These are phyloP conservation scores for Anthracocystis panici-leucophaei DNA, from an alignment of 1,284 basidiomycete genomes.

Conservation along the genomic window DNA sequence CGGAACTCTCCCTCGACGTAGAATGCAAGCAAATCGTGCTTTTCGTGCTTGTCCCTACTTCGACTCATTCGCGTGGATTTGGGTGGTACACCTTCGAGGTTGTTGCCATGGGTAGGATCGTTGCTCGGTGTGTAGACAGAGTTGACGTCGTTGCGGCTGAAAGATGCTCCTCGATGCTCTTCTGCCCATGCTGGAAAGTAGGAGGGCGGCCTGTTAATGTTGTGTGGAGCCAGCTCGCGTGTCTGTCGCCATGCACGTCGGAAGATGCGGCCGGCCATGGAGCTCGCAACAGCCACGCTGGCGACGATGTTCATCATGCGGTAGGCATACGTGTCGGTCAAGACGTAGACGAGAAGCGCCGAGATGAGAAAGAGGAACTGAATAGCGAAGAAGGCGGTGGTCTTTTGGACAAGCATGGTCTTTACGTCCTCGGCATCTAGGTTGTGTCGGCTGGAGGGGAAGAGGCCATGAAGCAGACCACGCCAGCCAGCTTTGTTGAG, in stretches of 20 bases:
- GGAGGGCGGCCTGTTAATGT: slow-evolving; percentile 51
- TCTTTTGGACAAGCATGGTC: slow-evolving; percentile 61
- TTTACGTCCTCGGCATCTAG: slow-evolving; percentile 57
- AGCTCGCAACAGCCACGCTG: slow-evolving; percentile 51
- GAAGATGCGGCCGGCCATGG: slow-evolving; percentile 62
- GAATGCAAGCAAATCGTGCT: slow-evolving; percentile 35
- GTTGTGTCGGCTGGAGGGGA: slow-evolving; percentile 38
- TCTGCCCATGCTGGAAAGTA: slow-evolving; percentile 58
- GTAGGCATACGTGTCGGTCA: slow-evolving; percentile 41
- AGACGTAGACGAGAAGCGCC: slow-evolving; percentile 47
- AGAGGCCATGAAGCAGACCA: slow-evolving; percentile 42
- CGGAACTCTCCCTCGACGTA: slow-evolving; percentile 51
- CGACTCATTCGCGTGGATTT: slow-evolving; percentile 3
- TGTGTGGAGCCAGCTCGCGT: slow-evolving; percentile 47
- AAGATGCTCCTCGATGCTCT: slow-evolving; percentile 31
- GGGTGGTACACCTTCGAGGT: background rate
- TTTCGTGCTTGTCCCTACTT: slow-evolving; percentile 23
- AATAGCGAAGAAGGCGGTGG: slow-evolving; percentile 55
- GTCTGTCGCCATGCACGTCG: slow-evolving; percentile 58
- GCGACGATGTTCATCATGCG: slow-evolving; percentile 59
- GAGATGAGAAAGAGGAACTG: slow-evolving; percentile 57
- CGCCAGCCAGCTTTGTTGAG: slow-evolving; percentile 59
- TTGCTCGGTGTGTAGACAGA: slow-evolving; percentile 6
- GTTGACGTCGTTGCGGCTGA: slow-evolving; percentile 7
- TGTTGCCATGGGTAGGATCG: slow-evolving; percentile 3